Conservation (phyloP, 306 rosid genomes). For the Dryas alaskensis region DNA sequence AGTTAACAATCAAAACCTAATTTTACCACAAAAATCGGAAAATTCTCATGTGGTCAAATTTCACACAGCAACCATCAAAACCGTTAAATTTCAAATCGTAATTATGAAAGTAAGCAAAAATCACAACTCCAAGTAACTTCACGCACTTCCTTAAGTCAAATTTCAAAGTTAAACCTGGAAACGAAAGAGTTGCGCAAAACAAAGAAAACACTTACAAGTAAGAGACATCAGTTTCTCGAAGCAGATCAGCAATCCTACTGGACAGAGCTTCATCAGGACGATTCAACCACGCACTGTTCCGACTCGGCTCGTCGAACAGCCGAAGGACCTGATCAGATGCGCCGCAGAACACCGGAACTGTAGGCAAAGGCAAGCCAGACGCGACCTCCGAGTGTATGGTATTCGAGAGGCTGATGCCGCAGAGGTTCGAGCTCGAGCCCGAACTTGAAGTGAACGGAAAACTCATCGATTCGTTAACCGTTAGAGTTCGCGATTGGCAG, state of each 20-base stretch:
- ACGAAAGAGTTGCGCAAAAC: not conserved
- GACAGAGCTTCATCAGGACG: slow-evolving; percentile 61
- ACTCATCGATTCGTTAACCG: slow-evolving; percentile 61
- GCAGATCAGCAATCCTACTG: slow-evolving; percentile 78
- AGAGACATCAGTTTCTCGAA: slow-evolving; percentile 75
- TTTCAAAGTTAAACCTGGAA: slow-evolving; percentile 10
- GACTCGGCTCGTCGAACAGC: slow-evolving; percentile 53
- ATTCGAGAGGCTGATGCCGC: slow-evolving; percentile 69
- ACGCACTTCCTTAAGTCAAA: slow-evolving; percentile 20
- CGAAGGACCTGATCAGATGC: slow-evolving; percentile 65
- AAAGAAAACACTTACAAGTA: slow-evolving; percentile 60
- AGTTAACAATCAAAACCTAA: not conserved
- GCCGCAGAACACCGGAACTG: slow-evolving; percentile 90
- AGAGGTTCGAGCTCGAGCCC: slow-evolving; percentile 36
- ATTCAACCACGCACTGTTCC: slow-evolving; percentile 29
- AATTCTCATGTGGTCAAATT: not conserved
- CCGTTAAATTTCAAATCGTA: not conserved
- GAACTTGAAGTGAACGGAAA: slow-evolving; percentile 40
- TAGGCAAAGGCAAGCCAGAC: slow-evolving; percentile 83
- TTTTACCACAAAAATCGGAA: not conserved
- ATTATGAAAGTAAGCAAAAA: slow-evolving; percentile 7
- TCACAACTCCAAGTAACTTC: slow-evolving; percentile 16
- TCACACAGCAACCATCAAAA: not conserved
- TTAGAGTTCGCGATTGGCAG: slow-evolving; percentile 28
- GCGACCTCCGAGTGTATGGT: slow-evolving; percentile 88